A percentile compares a stretch with the other conserved stretches of the same genome.
Evolutionary conservation across 1,284 basidiomycete genomes (phyloP).

Genomic region (Marasmius oreades): DNA sequence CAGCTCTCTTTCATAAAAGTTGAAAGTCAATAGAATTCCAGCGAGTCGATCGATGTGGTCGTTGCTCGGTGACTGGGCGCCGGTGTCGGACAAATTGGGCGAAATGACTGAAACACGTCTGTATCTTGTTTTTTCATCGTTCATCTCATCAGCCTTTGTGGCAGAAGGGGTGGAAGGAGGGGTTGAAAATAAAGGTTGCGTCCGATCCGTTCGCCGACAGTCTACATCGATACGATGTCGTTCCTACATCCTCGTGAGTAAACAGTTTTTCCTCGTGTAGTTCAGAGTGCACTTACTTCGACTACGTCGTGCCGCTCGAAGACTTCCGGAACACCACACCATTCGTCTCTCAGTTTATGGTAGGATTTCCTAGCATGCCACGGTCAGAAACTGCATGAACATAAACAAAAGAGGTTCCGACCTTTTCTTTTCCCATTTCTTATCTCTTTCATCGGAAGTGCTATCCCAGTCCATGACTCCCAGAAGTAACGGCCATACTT

Average conservation of each 20-base stretch:
- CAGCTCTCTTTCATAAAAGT: constrained; percentile 85
- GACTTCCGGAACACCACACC: constrained; percentile 79
- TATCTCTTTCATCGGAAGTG: constrained; percentile 50
- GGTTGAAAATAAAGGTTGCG: constrained; percentile 80
- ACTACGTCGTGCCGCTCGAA: constrained; percentile 74
- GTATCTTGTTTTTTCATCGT: constrained; percentile 51
- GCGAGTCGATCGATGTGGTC: constrained; percentile 81
- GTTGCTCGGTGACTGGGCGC: constrained; percentile 82
- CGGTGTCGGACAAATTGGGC: constrained; percentile 65
- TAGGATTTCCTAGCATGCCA: constrained; percentile 56
- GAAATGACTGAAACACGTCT: constrained; percentile 66
- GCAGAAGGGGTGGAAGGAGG: constrained; percentile 32
- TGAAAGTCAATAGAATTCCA: constrained; percentile 87
- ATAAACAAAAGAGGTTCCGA: constrained; percentile 26
- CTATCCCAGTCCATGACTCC: constrained; percentile 81
- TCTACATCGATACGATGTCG: constrained; percentile 93
- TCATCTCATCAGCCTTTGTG: constrained; percentile 28
- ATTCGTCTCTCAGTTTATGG: constrained; percentile 66
- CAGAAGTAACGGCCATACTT: constrained; percentile 89
- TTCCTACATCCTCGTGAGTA: constrained; percentile 41
- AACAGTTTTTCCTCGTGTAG: constrained; percentile 1
- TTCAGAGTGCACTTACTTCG: constrained; percentile 43
- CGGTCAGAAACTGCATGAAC: background rate
- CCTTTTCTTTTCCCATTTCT: constrained; percentile 63
- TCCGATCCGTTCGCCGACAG: constrained; percentile 94